Evolutionary conservation across 768 basidiomycete genomes (phyloP).

Genomic region (Auricularia cornea): DNA sequence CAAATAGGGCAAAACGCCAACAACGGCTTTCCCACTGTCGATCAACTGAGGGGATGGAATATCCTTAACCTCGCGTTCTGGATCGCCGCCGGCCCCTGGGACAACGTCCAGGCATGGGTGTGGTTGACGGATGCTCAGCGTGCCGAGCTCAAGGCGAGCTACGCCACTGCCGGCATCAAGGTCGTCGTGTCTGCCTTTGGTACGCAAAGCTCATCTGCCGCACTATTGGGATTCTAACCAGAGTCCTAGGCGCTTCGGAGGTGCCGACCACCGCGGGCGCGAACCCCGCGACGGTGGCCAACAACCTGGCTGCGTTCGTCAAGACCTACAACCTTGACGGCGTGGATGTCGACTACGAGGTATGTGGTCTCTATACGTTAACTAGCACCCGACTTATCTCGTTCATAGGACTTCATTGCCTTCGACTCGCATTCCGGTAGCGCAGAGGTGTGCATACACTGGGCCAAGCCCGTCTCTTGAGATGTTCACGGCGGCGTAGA

Average conservation of each 20-base stretch:
- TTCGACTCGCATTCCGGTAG: slow-evolving; percentile 29
- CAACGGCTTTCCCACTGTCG: background rate
- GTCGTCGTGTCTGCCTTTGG: slow-evolving; percentile 61
- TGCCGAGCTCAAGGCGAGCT: slow-evolving; percentile 40
- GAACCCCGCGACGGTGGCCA: slow-evolving; percentile 55
- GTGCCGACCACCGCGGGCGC: slow-evolving; percentile 48
- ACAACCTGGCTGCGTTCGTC: slow-evolving; percentile 58
- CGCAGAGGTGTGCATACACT: slow-evolving; percentile 22
- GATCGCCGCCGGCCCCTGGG: slow-evolving; percentile 36
- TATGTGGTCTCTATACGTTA: slow-evolving; percentile 10
- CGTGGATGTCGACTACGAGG: slow-evolving; percentile 69
- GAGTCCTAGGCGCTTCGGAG: slow-evolving; percentile 33
- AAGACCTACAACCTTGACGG: slow-evolving; percentile 46
- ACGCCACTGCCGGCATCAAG: slow-evolving; percentile 46
- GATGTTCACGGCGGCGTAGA: slow-evolving; percentile 7
- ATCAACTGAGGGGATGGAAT: background rate
- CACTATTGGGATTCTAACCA: background rate
- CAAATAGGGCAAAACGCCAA: background rate
- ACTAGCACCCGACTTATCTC: no score
- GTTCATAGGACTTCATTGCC: slow-evolving; percentile 50
- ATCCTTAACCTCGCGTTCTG: background rate
- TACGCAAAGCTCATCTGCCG: slow-evolving; percentile 25
- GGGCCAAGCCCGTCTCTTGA: slow-evolving; percentile 13
- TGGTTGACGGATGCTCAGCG: slow-evolving; percentile 37
- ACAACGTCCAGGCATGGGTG: slow-evolving; percentile 54